Percentiles rank a stretch among this genome's conserved stretches.
Evolutionary conservation across 306 rosid genomes (phyloP).

Genomic region (Mucuna pruriens): DNA sequence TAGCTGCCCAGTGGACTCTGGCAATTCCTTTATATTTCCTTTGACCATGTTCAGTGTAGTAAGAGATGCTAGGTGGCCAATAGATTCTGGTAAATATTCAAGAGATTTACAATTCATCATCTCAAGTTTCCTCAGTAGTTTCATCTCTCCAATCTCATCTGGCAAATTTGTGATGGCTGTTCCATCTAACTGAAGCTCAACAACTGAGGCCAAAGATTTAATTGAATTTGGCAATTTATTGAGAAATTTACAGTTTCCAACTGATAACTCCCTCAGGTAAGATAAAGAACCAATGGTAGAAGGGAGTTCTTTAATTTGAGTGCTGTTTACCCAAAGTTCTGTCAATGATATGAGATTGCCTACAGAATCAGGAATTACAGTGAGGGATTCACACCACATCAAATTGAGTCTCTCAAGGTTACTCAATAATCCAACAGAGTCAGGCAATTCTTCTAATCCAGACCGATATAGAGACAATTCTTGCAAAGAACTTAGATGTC

Average conservation of each 20-base stretch:
- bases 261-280: constrained; percentile 42
- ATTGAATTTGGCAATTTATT: constrained; percentile 52
- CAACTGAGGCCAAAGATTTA: constrained; percentile 43
- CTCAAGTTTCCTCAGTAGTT: constrained; percentile 53
- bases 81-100: constrained; percentile 58
- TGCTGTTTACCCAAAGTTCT: constrained; percentile 22
- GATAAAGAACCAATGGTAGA: constrained; percentile 55
- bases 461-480: constrained; percentile 49
- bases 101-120: constrained; percentile 57
- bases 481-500: constrained; percentile 54
- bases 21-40: constrained; percentile 55
- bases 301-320: constrained; percentile 59
- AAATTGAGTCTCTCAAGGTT: constrained; percentile 64
- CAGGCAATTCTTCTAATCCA: constrained; percentile 57
- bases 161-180: constrained; percentile 61
- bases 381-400: constrained; percentile 53
- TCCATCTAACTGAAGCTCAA: constrained; percentile 54
- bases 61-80: constrained; percentile 54
- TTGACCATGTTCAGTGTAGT: constrained; percentile 43
- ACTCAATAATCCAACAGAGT: constrained; percentile 53
- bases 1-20: constrained; percentile 52
- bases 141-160: constrained; percentile 59
- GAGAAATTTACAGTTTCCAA: constrained; percentile 45
- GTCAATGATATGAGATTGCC: constrained; percentile 47
- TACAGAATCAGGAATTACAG: constrained; percentile 55